Base-by-base conservation (phyloP, 1,284 basidiomycete genomes). In the Trichosporon coremiiforme region DNA sequence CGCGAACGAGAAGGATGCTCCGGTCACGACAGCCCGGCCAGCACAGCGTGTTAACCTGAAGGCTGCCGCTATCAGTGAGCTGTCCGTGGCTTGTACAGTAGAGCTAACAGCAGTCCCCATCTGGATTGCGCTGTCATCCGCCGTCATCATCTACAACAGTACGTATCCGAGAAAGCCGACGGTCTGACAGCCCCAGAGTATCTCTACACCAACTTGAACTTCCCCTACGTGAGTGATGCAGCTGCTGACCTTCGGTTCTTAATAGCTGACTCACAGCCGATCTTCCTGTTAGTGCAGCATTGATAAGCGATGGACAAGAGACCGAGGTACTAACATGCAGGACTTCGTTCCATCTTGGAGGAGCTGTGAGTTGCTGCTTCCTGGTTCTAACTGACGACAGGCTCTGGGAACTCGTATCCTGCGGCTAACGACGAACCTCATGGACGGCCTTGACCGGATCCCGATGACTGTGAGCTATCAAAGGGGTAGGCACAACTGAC, bases 101-200 rank as follows among this genome's bases (percentile, higher is more conserved):
- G 13, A 35, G 31, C 65, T 64, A 10, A 73, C 62, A 13, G 20
- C 65, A 83, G 82, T 83, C 38, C 82, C 82, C 1, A 81, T 83
- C 55, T 83, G 82, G 95, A 98, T 98, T 76, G 85, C 89, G 10
- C 89, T 97, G 73, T 92, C 90, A 67, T 93, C 92, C 4, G 83
- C 90, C 5, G 95, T 98, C 78, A 98, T 98, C 85, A 90, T 97
- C 72, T 97, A 96, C 88, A 98, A 98, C 88, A 95, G 80, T 81
- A 60, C 35, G 80, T 71, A 25, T n/a, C 6, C 20, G 8, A 15
- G 22, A 15, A 25, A 1, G 22, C 2, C 10, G 15, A 31, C 2
- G 22, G n/a, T 36, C 67, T 70, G 65, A 70, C 62, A 2, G 35
- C 7, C 2, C 2, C 70, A 81, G 80, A 94, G 83, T 91, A 91